Base-by-base conservation (phyloP, 2,329 filamentous ascomycete genomes). In the Rhexocercosporidium sp. region DNA sequence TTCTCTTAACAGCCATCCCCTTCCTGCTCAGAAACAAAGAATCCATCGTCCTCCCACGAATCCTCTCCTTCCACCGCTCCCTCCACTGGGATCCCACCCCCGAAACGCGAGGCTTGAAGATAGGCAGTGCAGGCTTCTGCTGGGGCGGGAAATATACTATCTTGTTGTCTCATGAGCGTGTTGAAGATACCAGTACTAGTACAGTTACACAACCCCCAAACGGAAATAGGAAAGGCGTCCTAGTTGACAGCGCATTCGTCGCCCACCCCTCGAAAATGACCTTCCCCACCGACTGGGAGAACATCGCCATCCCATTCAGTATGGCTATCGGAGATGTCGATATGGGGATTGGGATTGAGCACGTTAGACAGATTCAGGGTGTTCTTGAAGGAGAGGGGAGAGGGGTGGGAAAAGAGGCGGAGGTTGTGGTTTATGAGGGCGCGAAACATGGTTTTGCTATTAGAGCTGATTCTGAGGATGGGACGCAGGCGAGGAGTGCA, bases 221-320 rank as follows among this genome's bases (percentile, higher is more conserved):
- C 27, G 16, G 25, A n/a, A 31, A 31, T 9, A 11, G 34, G 22
- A 22, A 18, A 6, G 25, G 3, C 18, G 16, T 1, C 0, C 78
- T 87, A 16, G 75, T 87, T 54, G 81, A 86, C 69, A 83, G 79
- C 3, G 84, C 75, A 11, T 86, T 86, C 71, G 80, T 81, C 0
- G 83, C 80, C 9, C 85, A 87, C 71, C 85, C 85, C 3, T 83
- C 80, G 66, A 70, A 81, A 31, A 67, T 88, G 37, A 73, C 70
- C 0, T 63, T 87, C 3, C 82, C 83, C 0, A 77, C 68, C 12
- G 85, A 88, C 53, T 54, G 54, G 25, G 77, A 83, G 34, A 79
- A 77, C 44, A 74, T 84, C 3, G 72, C 70, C 3, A 66, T 79
- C 27, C 85, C 85, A 6, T 70, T 84, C 51, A 80, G 79, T n/a